A percentile compares a stretch with the other conserved stretches of the same genome.
These are phyloP conservation scores for Microcera coccophila DNA, from an alignment of 2,329 filamentous ascomycete genomes.

Conservation along the genomic window DNA sequence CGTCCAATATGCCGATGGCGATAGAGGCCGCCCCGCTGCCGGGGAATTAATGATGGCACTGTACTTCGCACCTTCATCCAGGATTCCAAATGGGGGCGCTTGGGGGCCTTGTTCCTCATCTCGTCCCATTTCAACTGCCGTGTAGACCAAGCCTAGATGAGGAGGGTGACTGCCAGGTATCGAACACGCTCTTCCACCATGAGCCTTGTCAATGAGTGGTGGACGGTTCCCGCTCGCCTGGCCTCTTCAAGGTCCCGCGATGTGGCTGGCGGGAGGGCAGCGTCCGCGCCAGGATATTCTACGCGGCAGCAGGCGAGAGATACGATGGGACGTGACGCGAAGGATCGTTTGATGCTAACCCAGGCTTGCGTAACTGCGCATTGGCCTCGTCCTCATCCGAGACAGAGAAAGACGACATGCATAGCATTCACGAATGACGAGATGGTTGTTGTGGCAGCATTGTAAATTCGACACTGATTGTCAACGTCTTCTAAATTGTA, in stretches of 20 bases:
- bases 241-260: background rate
- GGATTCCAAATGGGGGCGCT: background rate
- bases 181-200: no score
- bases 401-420: background rate
- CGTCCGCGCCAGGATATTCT: background rate
- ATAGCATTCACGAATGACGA: no score
- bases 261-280: background rate
- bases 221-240: background rate
- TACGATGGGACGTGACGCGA: background rate
- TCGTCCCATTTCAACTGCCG: background rate
- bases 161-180: no score
- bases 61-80: background rate
- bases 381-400: background rate
- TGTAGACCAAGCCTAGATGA: no score
- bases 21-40: background rate
- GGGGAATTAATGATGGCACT: background rate
- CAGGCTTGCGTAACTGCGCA: background rate
- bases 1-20: background rate
- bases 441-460: constrained; percentile 17
- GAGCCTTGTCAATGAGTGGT: no score
- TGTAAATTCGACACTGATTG: constrained; percentile 24
- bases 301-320: background rate
- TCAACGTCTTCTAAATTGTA: constrained; percentile 23
- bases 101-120: background rate
- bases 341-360: background rate